phyloP scores from a whole-genome alignment of 2,329 filamentous ascomycete species.

The Helotiales sp. region DNA sequence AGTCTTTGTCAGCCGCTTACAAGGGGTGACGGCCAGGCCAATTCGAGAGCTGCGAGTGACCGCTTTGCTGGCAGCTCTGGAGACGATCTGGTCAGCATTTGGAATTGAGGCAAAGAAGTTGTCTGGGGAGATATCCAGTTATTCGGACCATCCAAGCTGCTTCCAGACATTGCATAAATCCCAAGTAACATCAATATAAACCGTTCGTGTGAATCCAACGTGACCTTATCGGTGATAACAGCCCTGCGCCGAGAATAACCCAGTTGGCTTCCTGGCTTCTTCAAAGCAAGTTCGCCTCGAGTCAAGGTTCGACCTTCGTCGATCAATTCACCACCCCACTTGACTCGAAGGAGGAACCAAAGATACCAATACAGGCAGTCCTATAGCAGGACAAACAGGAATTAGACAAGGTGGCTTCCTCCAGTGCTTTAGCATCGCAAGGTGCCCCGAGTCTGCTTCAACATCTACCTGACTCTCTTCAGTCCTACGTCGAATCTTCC shows the following conservation, averaged over 20 bases:
- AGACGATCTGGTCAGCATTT: slow-evolving; percentile 16
- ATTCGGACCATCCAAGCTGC: background rate
- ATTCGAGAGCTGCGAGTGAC: background rate
- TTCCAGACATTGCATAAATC: background rate
- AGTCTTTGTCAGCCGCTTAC: background rate
- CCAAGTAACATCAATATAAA: too few relatives aligned
- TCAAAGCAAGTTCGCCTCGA: background rate
- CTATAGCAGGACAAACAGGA: slow-evolving; percentile 16
- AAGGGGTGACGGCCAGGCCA: background rate
- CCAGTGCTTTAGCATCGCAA: slow-evolving; percentile 48
- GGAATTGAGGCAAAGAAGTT: slow-evolving; percentile 5
- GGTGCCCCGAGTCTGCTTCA: slow-evolving; percentile 57
- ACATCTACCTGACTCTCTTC: slow-evolving; percentile 50
- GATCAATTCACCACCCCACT: slow-evolving; percentile 9
- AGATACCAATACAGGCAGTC: slow-evolving; percentile 9
- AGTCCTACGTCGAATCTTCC: slow-evolving; percentile 55
- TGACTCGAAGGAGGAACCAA: slow-evolving; percentile 12
- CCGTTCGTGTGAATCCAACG: too few relatives aligned
- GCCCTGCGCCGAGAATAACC: slow-evolving; percentile 1
- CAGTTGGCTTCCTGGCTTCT: background rate
- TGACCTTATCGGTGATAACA: background rate
- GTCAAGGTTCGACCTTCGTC: slow-evolving; percentile 9
- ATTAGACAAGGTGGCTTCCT: slow-evolving; percentile 38
- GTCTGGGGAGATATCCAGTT: background rate
- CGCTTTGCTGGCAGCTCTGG: slow-evolving; percentile 14